phyloP scores from a whole-genome alignment of 2,329 filamentous ascomycete species.

The Ascochyta koolunga region DNA sequence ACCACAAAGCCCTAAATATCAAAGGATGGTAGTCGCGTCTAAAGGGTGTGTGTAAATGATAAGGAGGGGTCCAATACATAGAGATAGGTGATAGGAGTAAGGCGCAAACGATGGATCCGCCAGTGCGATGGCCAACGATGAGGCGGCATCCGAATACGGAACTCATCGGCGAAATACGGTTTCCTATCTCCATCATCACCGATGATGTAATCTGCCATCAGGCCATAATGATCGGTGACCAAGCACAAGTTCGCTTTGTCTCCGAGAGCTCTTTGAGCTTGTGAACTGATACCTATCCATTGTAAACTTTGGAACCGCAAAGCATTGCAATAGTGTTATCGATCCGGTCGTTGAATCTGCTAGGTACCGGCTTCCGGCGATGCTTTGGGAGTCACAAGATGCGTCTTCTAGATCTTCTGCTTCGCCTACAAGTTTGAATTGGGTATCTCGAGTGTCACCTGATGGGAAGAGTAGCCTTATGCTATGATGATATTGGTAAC shows the following conservation, averaged over 20 bases:
- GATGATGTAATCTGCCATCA: neutral
- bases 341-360: no score
- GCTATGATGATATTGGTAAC: no score
- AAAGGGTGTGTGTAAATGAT: conserved; percentile 8
- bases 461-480: no score
- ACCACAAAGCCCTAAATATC: neutral
- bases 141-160: conserved; percentile 8
- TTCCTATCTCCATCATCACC: neutral
- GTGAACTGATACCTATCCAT: neutral
- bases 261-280: neutral
- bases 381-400: no score
- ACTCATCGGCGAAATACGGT: neutral
- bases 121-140: conserved; percentile 2
- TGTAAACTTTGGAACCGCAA: neutral
- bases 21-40: neutral
- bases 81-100: conserved; percentile 1
- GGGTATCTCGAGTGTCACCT: no score
- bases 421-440: no score
- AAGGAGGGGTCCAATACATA: conserved; percentile 1
- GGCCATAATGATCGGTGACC: neutral
- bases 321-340: no score
- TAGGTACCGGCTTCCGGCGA: no score
- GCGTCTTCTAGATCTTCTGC: no score
- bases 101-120: neutral
- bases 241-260: neutral